Base-by-base conservation (phyloP, 2,329 filamentous ascomycete species). In the Clarireedia sp. region DNA sequence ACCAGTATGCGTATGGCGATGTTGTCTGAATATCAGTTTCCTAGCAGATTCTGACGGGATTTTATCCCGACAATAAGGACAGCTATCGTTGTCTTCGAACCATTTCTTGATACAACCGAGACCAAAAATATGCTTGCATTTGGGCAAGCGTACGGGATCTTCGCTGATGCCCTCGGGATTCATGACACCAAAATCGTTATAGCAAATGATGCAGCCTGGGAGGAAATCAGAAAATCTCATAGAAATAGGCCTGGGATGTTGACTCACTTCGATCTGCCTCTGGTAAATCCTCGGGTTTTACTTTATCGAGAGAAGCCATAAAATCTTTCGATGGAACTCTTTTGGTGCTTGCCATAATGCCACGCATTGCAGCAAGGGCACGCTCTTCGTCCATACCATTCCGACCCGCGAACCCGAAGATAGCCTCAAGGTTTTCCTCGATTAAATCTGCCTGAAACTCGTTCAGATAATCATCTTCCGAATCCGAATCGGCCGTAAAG, bases 101-200 rank as follows among this genome's bases (percentile, higher is more conserved):
- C 82, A 86, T 61, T 80, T 83, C 66, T 79, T 82, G 60, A 86
- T 81, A 66, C 82, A 86, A 61, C 78, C 74, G 55, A 83, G 75
- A 17, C 82, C 82, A 66, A 86, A 86, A 6, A 85, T 67, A 61
- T 86, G 82, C 60, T 79, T 81, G 72, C 82, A 86, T 60, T 75
- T 78, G 2, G 82, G 82, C 17, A 85, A 68, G 19, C 79, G 78
- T 16, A 85, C 66, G 1, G 82, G 79, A 2, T 69, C 71, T 64
- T 86, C 82, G 46, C 72, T 74, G 19, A 79, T 68, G 1, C 81
- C 81, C 59, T 85, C 82, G 0, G 81, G 80, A 26, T 76, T 81
- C 56, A 71, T 66, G 14, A 75, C 71, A 36, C 79, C 80, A 61
- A 78, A 84, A 8, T 83, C 79, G 59, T 83, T 83, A 64, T 85